Evolutionary conservation across 2,329 filamentous ascomycete genomes (phyloP).

Genomic region (Pseudogymnoascus pannorum): DNA sequence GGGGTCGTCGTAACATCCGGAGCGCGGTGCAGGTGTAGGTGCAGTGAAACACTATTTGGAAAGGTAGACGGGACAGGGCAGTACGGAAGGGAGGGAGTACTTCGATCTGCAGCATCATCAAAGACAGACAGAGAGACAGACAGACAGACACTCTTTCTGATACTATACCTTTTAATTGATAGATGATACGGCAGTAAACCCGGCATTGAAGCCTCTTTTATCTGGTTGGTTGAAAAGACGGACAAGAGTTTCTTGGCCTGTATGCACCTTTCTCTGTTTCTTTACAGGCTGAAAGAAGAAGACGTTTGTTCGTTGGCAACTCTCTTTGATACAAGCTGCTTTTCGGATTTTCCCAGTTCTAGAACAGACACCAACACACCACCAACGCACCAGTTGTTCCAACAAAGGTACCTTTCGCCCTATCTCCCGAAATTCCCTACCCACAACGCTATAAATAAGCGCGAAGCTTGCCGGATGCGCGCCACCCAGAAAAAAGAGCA

Average conservation of each 20-base stretch:
- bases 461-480: not conserved
- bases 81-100: not conserved
- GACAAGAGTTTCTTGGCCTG: too few species aligned
- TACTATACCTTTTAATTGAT: too few species aligned
- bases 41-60: not conserved
- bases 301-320: too few species aligned
- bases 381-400: too few species aligned
- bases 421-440: not conserved
- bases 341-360: not conserved
- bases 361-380: not conserved
- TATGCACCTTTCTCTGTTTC: too few species aligned
- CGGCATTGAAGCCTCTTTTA: too few species aligned
- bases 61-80: not conserved
- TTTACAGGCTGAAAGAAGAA: too few species aligned
- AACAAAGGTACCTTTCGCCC: not conserved
- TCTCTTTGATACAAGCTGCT: too few species aligned
- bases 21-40: too few species aligned
- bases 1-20: not conserved
- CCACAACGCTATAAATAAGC: not conserved
- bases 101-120: not conserved
- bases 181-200: not conserved
- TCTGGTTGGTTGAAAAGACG: too few species aligned
- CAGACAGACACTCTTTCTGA: too few species aligned
- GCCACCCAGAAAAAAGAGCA: not conserved
- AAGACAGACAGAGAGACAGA: not conserved